Evolutionary conservation across 768 basidiomycete genomes (phyloP).

Genomic region (Panellus pusillus): DNA sequence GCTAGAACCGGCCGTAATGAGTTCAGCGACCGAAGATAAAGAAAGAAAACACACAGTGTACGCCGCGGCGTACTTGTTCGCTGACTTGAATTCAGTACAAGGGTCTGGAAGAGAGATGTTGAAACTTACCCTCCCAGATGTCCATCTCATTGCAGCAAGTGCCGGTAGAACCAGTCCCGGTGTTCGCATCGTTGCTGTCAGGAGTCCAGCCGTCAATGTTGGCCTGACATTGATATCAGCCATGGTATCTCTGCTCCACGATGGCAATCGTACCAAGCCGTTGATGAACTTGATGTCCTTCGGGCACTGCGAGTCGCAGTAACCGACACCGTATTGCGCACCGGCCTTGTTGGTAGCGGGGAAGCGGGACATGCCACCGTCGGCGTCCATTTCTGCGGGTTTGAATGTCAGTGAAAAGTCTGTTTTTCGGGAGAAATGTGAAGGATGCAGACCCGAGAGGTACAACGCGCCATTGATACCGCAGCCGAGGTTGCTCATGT

Average conservation of each 20-base stretch:
- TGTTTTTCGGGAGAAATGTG: too few relatives aligned
- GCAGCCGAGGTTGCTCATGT: constrained; percentile 43
- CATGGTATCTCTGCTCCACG: neutral
- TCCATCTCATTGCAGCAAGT: constrained; percentile 60
- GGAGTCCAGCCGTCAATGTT: constrained; percentile 44
- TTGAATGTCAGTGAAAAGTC: too few relatives aligned
- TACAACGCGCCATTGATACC: constrained; percentile 49
- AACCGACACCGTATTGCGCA: constrained; percentile 40
- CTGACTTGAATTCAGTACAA: neutral
- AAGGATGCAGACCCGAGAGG: constrained; percentile 24
- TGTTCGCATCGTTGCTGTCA: constrained; percentile 39
- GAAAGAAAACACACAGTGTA: constrained; percentile 30
- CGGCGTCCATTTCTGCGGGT: constrained; percentile 36
- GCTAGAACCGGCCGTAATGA: constrained; percentile 11
- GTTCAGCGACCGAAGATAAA: too few relatives aligned
- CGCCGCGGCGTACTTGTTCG: constrained; percentile 3
- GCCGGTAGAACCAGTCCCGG: constrained; percentile 47
- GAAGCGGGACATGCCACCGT: constrained; percentile 40
- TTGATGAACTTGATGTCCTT: constrained; percentile 60
- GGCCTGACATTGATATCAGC: constrained; percentile 33
- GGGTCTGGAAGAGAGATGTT: neutral
- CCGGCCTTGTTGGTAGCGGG: constrained; percentile 52
- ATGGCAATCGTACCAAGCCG: constrained; percentile 40
- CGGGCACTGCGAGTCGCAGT: constrained; percentile 50
- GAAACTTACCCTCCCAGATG: constrained; percentile 48